phyloP scores from a whole-genome alignment of 805 yeast genomes.

The Isabelozyma heimii region DNA sequence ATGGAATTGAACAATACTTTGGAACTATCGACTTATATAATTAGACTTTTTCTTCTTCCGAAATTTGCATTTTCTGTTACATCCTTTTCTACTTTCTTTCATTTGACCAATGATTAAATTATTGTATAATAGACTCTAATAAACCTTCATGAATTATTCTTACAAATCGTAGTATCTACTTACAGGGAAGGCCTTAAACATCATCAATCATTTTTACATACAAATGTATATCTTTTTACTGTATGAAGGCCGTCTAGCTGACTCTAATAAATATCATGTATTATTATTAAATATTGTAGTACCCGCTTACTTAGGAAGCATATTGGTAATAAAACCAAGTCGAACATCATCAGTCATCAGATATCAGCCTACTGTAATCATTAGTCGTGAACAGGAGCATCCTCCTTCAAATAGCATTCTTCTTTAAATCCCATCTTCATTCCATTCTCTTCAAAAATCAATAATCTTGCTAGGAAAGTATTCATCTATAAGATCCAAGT shows the following conservation, averaged over 20 bases:
- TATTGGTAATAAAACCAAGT: too few species aligned
- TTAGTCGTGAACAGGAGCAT: not conserved
- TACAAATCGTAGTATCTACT: not conserved
- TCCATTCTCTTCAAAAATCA: constrained; percentile 47
- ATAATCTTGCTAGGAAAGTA: constrained; percentile 56
- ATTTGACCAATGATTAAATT: too few species aligned
- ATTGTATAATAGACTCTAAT: not conserved
- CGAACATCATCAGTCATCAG: too few species aligned
- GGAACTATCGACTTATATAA: constrained; percentile 54
- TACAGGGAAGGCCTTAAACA: too few species aligned
- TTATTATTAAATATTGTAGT: too few species aligned
- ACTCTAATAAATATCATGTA: too few species aligned
- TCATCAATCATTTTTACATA: too few species aligned
- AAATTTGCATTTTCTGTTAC: not conserved
- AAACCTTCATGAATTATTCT: not conserved
- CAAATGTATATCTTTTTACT: too few species aligned
- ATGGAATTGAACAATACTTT: constrained; percentile 84
- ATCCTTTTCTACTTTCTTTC: not conserved
- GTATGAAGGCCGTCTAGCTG: too few species aligned
- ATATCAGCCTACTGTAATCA: not conserved
- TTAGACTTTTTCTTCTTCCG: constrained; percentile 3
- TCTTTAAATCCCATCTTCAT: too few species aligned
- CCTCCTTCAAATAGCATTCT: too few species aligned
- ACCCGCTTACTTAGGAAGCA: not conserved
- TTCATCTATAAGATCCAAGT: constrained; percentile 62